Base-by-base conservation (phyloP, 805 yeast species). In the Maudiozyma bulderi region DNA sequence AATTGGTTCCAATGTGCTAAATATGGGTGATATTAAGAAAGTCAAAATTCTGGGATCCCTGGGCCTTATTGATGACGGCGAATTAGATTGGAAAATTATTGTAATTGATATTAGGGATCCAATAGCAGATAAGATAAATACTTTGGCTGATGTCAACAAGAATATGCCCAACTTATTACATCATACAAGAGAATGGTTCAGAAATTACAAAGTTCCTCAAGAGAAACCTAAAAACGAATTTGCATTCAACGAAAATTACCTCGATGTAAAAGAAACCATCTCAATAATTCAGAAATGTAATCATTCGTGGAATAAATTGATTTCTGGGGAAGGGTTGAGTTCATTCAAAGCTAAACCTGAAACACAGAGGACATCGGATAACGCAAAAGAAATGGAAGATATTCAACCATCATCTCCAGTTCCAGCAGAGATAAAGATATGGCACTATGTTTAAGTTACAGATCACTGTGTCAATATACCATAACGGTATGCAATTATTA, bases 41-140 rank as follows among this genome's bases (percentile, higher is more conserved):
- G 87, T 78, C 43, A 83, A 85, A 67, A 75, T 85, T 6, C 71
- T 86, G 50, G 93, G 93, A 47, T 82, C 85, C 41, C 69, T 86
- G 70, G 93, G 89, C 5, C 70, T 86, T 58, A 80, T 86, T 51
- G 95, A 86, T 60, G 97, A 90, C 68, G 97, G 96, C 57, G 99
- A 93, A 72, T 77, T 95, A 50, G 99, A 91, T 72, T 91, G 98
- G 98, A 87, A 87, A 69, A 73, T 87, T 33, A 77, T 87, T 50
- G 87, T 76, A 15, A 83, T 87, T 49, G 82, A 83, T 59, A 70
- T 73, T 32, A 70, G 74, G 47, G 95, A 86, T 64, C 83, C 86
- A 43, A 62, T 83, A 61, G 82, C 87, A 28, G 50, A 71, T 6
- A 71, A 77, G 54, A 64, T 87, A 50, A 72, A 81, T 58, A 81